A percentile compares a stretch with the other conserved stretches of the same genome.
These are phyloP conservation scores for Solanum hybrid DNA, from an alignment of 305 asterid species.

Conservation along the genomic window DNA sequence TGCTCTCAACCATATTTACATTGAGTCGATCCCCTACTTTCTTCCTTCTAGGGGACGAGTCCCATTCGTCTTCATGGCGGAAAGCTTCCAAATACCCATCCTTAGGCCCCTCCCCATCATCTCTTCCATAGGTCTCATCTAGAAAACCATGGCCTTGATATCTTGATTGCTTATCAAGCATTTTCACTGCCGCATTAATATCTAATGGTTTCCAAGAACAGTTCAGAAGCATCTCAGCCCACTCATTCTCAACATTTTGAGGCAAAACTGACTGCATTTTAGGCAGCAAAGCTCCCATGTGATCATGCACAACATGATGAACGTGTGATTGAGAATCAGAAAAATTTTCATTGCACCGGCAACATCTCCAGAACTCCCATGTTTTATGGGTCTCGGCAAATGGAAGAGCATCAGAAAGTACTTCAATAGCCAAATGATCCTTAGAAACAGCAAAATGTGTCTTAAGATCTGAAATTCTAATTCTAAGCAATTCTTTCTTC, in stretches of 20 bases:
- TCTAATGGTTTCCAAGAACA: slow-evolving; percentile 85
- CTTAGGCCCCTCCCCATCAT: slow-evolving; percentile 37
- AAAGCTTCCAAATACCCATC: slow-evolving; percentile 56
- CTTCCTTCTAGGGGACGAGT: slow-evolving; percentile 43
- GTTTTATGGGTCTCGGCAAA: slow-evolving; percentile 48
- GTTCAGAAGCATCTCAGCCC: slow-evolving; percentile 81
- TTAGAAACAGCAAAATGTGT: slow-evolving; percentile 54
- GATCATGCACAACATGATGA: slow-evolving; percentile 67
- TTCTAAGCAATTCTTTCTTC: slow-evolving; percentile 54
- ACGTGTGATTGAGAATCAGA: slow-evolving; percentile 39
- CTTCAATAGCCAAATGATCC: slow-evolving; percentile 42
- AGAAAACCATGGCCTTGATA: slow-evolving; percentile 31
- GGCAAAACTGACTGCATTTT: slow-evolving; percentile 67
- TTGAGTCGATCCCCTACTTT: slow-evolving; percentile 34
- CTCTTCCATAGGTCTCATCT: slow-evolving; percentile 36
- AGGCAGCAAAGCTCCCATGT: slow-evolving; percentile 61
- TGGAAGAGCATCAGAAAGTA: slow-evolving; percentile 56
- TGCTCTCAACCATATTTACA: slow-evolving; percentile 25
- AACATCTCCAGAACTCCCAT: slow-evolving; percentile 77
- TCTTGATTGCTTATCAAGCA: slow-evolving; percentile 41
- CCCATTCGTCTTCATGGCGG: slow-evolving; percentile 51
- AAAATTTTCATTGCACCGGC: slow-evolving; percentile 61
- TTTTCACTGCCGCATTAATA: slow-evolving; percentile 40
- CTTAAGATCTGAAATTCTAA: slow-evolving; percentile 52
- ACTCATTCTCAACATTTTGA: slow-evolving; percentile 56